Evolutionary conservation across 2,329 filamentous ascomycete species (phyloP).

Genomic region (Paraphoma sp.): DNA sequence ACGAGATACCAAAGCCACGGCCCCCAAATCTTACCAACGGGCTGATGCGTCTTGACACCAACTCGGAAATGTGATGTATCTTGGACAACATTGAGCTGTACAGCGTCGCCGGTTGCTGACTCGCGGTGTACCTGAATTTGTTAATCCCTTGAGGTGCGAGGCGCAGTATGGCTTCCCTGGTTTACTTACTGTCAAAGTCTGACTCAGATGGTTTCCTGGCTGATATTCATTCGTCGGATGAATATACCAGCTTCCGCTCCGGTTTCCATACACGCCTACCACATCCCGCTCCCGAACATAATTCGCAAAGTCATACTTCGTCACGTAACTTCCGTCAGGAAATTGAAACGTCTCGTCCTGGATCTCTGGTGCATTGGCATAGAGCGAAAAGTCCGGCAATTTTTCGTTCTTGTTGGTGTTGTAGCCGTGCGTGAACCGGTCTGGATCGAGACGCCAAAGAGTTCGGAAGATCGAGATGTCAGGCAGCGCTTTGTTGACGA

Average conservation of each 20-base stretch:
- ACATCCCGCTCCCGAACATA: not conserved
- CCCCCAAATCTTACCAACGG: not conserved
- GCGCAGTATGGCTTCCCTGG: not conserved
- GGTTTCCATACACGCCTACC: not conserved
- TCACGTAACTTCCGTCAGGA: not conserved
- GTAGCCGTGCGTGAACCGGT: not conserved
- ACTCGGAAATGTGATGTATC: not conserved
- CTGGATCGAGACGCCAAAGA: not conserved
- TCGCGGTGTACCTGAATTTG: not conserved
- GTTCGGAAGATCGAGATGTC: not conserved
- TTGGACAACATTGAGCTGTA: not conserved
- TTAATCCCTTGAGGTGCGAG: not conserved
- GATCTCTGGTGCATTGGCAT: not conserved
- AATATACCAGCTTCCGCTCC: not conserved
- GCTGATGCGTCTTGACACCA: not conserved
- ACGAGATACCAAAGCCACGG: not conserved
- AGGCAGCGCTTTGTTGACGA: not conserved
- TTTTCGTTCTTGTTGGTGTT: not conserved
- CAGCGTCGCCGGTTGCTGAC: not conserved
- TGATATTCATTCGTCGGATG: not conserved
- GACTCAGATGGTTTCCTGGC: not conserved
- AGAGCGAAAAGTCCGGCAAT: not conserved
- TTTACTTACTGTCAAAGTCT: not conserved
- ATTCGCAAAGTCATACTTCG: not conserved
- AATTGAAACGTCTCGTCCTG: not conserved